Evolutionary conservation across 768 basidiomycete species (phyloP).

Genomic region (Mrakia hoshinonis): DNA sequence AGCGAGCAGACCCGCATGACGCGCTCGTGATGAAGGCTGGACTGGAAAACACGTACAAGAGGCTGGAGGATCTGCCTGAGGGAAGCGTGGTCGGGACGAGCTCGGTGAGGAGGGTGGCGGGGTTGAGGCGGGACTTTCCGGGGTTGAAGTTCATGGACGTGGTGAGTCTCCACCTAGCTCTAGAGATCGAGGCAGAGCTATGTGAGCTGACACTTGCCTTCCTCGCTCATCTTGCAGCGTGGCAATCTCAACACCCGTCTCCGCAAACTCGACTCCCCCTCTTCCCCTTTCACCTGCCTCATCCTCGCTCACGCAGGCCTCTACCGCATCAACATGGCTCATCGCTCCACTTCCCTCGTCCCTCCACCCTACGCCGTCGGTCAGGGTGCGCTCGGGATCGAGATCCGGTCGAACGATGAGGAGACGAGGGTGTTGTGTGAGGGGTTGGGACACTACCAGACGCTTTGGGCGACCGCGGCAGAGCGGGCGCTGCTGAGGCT

Average conservation of each 20-base stretch:
- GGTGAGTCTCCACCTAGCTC: conserved; percentile 49
- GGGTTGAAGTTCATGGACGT: conserved; percentile 73
- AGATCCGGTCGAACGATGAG: conserved; percentile 58
- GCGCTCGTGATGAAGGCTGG: conserved; percentile 77
- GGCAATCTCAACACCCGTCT: conserved; percentile 62
- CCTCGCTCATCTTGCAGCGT: background rate
- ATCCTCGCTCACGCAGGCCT: conserved; percentile 92
- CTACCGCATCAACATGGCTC: conserved; percentile 55
- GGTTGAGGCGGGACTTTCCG: conserved; percentile 69
- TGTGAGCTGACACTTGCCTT: background rate
- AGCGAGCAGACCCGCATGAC: conserved; percentile 82
- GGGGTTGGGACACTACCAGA: conserved; percentile 63
- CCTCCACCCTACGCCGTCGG: conserved; percentile 74
- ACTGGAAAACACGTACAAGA: conserved; percentile 50
- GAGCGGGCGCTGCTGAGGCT: conserved; percentile 82
- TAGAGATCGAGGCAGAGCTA: background rate
- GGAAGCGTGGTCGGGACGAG: conserved; percentile 90
- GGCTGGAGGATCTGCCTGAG: conserved; percentile 69
- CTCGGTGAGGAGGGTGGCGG: conserved; percentile 84
- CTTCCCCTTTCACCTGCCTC: conserved; percentile 72
- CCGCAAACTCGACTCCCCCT: conserved; percentile 74
- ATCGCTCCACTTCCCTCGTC: conserved; percentile 68
- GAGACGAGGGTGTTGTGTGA: conserved; percentile 57
- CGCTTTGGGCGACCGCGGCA: conserved; percentile 65
- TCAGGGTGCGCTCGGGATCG: conserved; percentile 83